phyloP scores from a whole-genome alignment of 805 yeast species.

The Wickerhamomyces queroliae region DNA sequence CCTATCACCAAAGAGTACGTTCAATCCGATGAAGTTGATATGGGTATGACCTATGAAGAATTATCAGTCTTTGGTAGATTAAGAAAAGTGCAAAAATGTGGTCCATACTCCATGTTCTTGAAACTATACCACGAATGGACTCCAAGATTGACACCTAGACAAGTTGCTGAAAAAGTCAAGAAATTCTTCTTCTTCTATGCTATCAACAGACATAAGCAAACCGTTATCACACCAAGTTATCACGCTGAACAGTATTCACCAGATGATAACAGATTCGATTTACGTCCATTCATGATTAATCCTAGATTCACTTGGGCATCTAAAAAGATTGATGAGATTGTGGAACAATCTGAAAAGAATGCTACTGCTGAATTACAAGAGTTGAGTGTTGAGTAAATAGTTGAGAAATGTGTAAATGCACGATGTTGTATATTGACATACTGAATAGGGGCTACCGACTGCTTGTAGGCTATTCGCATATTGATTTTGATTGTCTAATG shows the following conservation, averaged over 20 bases:
- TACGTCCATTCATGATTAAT: slow-evolving; percentile 90
- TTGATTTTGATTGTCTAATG: no score
- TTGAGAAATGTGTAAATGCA: not conserved
- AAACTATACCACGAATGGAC: slow-evolving; percentile 91
- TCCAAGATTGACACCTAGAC: slow-evolving; percentile 71
- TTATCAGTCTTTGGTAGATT: slow-evolving; percentile 84
- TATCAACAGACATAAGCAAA: slow-evolving; percentile 93
- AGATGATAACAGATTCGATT: slow-evolving; percentile 93
- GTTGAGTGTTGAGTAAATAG: slow-evolving; percentile 39
- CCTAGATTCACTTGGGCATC: slow-evolving; percentile 90
- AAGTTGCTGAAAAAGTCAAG: slow-evolving; percentile 90
- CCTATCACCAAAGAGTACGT: slow-evolving; percentile 91
- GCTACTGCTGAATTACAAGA: slow-evolving; percentile 26
- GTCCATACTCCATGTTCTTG: slow-evolving; percentile 93
- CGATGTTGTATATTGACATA: no score
- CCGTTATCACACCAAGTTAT: slow-evolving; percentile 94
- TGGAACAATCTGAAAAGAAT: slow-evolving; percentile 46
- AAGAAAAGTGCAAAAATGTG: slow-evolving; percentile 90
- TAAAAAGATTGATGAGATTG: slow-evolving; percentile 78
- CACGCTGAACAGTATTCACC: slow-evolving; percentile 99
- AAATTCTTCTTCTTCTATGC: slow-evolving; percentile 91
- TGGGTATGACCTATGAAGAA: slow-evolving; percentile 98
- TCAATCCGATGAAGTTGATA: slow-evolving; percentile 94
- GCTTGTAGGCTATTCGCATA: no score
- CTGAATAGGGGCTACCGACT: no score